These are phyloP conservation scores for Melaleuca quinquenervia DNA, from an alignment of 345 rosid species.

Conservation along the genomic window DNA sequence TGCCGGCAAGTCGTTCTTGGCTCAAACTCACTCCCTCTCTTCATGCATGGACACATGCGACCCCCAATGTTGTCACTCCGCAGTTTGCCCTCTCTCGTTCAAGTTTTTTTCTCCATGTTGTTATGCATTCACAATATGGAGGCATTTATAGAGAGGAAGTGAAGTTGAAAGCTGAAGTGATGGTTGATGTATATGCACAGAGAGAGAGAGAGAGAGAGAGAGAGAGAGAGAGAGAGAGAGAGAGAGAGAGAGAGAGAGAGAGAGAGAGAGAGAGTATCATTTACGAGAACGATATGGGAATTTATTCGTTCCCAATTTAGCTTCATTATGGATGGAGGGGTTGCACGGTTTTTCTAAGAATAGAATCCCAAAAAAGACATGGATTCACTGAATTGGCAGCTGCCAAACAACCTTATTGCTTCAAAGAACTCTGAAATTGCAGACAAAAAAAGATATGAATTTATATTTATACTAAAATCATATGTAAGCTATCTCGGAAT, in stretches of 20 bases:
- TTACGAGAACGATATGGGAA: background rate
- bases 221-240: background rate
- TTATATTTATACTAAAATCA: background rate
- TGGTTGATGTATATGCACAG: background rate
- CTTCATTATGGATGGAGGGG: background rate
- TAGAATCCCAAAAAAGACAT: background rate
- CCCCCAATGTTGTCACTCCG: background rate
- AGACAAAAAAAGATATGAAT: background rate
- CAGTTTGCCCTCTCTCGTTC: background rate
- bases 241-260: background rate
- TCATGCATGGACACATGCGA: background rate
- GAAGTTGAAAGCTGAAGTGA: background rate
- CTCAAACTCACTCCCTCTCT: conserved; percentile 9
- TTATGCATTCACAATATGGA: background rate
- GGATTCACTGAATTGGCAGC: no score
- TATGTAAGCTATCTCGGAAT: background rate
- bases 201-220: background rate
- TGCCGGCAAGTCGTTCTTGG: conserved; percentile 10
- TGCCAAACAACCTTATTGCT: no score
- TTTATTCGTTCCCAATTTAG: background rate
- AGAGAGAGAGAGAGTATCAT: background rate
- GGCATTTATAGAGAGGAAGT: background rate
- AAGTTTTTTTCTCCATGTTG: background rate
- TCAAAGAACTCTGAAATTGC: background rate
- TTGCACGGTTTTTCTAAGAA: background rate